Evolutionary conservation across 1,139 yeast genomes (phyloP).

Genomic region (Sugiyamaella xylanicola): DNA sequence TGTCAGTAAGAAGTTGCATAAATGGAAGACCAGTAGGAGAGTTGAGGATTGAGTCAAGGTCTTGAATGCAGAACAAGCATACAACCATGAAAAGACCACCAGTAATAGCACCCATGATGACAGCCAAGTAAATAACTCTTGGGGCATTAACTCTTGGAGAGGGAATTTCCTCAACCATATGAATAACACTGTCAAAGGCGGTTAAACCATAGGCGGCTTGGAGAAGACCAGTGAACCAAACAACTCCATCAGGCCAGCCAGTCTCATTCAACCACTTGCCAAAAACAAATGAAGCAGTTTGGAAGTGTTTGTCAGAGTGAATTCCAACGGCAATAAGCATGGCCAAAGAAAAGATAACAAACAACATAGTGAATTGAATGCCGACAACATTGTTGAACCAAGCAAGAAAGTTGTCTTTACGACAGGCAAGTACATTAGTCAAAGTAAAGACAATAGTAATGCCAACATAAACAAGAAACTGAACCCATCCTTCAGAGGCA

Average conservation of each 20-base stretch:
- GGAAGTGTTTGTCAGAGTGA: constrained; percentile 28
- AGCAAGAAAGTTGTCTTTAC: constrained; percentile 25
- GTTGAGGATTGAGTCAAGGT: constrained; percentile 65
- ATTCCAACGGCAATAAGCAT: constrained; percentile 29
- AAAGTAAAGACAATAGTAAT: constrained; percentile 28
- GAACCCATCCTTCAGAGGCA: constrained; percentile 24
- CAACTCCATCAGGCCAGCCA: constrained; percentile 35
- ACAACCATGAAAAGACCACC: constrained; percentile 76
- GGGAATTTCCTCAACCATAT: constrained; percentile 81
- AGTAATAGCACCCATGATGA: constrained; percentile 61
- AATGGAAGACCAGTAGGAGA: constrained; percentile 57
- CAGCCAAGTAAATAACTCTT: constrained; percentile 67
- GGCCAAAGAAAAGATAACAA: constrained; percentile 30
- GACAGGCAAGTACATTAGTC: constrained; percentile 28
- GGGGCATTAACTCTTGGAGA: constrained; percentile 76
- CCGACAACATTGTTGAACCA: constrained; percentile 33
- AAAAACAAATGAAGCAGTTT: constrained; percentile 31
- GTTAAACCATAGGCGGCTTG: constrained; percentile 78
- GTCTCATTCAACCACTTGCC: constrained; percentile 33
- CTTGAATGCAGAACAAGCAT: constrained; percentile 65
- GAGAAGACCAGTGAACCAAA: constrained; percentile 59
- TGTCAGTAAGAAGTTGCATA: constrained; percentile 66
- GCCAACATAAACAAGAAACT: constrained; percentile 25
- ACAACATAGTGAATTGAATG: constrained; percentile 28
- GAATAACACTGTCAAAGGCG: constrained; percentile 80